Evolutionary conservation across 805 yeast genomes (phyloP).

Genomic region (Pichia gijzeniarum): DNA sequence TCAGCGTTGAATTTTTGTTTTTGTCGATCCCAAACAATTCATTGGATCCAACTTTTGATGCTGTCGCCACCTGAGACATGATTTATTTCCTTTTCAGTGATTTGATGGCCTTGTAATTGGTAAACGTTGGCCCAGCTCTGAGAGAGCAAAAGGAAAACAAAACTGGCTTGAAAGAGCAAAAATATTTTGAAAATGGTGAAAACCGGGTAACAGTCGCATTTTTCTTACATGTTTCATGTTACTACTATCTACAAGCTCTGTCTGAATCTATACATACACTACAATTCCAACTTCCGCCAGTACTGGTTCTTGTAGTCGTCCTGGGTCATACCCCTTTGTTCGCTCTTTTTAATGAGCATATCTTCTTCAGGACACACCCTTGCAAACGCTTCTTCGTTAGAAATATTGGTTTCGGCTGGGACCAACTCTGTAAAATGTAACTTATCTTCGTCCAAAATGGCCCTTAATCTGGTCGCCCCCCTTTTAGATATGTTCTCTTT

Average conservation of each 20-base stretch:
- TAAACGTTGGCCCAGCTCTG: too few relatives aligned
- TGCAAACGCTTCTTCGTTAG: constrained; percentile 15
- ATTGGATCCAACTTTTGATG: neutral
- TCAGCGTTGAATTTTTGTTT: constrained; percentile 29
- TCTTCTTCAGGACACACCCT: constrained; percentile 12
- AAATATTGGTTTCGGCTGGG: constrained; percentile 14
- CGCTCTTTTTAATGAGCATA: neutral
- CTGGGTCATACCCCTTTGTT: constrained; percentile 6
- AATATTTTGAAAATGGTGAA: neutral
- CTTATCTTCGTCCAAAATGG: constrained; percentile 17
- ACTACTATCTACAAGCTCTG: neutral
- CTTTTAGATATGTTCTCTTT: constrained; percentile 14
- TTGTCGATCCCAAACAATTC: constrained; percentile 3
- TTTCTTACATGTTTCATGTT: neutral
- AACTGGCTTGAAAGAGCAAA: neutral
- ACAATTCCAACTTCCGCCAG: constrained; percentile 18
- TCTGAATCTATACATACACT: neutral
- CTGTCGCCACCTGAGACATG: constrained; percentile 1
- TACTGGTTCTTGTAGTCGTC: constrained; percentile 23
- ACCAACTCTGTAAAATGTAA: constrained; percentile 20
- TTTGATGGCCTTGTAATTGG: too few relatives aligned
- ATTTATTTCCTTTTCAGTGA: neutral
- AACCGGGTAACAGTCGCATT: constrained; percentile 13
- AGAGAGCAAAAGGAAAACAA: neutral
- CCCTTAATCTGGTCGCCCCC: constrained; percentile 11